Percentiles rank a stretch among this genome's conserved stretches.
phyloP scores from a whole-genome alignment of 495 filamentous ascomycete genomes.

The Xylaria longipes region DNA sequence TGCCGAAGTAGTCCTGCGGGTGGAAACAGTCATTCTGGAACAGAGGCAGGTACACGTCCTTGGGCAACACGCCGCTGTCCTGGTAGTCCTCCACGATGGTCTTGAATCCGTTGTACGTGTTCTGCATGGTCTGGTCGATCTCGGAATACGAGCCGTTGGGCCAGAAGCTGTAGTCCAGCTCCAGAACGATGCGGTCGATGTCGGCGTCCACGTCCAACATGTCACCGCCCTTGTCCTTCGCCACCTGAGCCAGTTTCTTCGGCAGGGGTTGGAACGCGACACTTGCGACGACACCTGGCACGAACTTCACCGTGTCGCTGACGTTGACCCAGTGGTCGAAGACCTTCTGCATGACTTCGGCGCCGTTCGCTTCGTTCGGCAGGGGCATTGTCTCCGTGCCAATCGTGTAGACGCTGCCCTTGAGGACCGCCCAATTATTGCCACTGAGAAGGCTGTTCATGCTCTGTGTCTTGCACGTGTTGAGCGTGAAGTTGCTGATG shows the following conservation, averaged over 20 bases:
- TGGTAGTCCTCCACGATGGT: conserved; percentile 46
- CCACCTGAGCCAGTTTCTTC: conserved; percentile 52
- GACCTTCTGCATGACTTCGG: conserved; percentile 52
- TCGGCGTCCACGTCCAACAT: conserved; percentile 58
- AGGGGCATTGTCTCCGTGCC: conserved; percentile 64
- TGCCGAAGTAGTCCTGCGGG: conserved; percentile 64
- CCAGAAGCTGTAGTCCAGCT: conserved; percentile 62
- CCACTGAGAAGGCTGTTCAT: conserved; percentile 58
- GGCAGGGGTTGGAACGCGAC: conserved; percentile 66
- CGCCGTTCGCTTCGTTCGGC: conserved; percentile 43
- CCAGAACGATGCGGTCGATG: conserved; percentile 62
- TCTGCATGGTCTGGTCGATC: conserved; percentile 58
- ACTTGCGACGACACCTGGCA: conserved; percentile 56
- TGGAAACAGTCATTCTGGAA: conserved; percentile 68
- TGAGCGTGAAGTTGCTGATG: conserved; percentile 52
- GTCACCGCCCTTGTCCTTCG: conserved; percentile 58
- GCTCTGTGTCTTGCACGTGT: conserved; percentile 57
- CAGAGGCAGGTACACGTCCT: conserved; percentile 60
- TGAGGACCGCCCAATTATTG: conserved; percentile 48
- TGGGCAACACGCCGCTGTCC: conserved; percentile 42
- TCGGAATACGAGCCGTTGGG: conserved; percentile 49
- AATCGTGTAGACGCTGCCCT: conserved; percentile 54
- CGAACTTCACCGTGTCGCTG: conserved; percentile 46
- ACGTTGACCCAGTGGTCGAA: conserved; percentile 61
- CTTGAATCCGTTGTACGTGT: conserved; percentile 50